These are phyloP conservation scores for Pinus tabuliformis DNA, from an alignment of 75 land plant genomes.

Conservation along the genomic window DNA sequence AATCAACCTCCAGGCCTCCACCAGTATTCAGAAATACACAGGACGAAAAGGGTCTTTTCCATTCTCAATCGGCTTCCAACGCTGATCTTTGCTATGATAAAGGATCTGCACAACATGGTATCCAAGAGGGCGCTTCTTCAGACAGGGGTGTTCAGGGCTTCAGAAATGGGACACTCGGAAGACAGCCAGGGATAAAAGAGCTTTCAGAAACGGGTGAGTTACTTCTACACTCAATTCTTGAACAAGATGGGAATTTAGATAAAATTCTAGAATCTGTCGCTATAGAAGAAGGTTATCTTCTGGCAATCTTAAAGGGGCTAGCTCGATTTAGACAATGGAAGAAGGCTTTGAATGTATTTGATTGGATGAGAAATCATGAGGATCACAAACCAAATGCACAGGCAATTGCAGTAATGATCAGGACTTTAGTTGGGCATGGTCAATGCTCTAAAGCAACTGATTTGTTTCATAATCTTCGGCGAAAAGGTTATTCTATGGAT, in stretches of 20 bases:
- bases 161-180: neutral
- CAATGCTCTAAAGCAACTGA: slow-evolving; percentile 54
- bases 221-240: slow-evolving; percentile 33
- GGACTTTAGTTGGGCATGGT: slow-evolving; percentile 58
- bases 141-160: neutral
- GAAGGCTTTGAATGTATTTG: slow-evolving; percentile 54
- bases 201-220: slow-evolving; percentile 36
- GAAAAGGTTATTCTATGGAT: slow-evolving; percentile 54
- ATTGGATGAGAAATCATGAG: slow-evolving; percentile 52
- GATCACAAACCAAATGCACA: slow-evolving; percentile 6
- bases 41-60: neutral
- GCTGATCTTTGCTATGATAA: no score
- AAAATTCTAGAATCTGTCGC: slow-evolving; percentile 28
- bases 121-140: no score
- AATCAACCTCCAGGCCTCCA: neutral
- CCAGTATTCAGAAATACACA: slow-evolving; percentile 4
- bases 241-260: slow-evolving; percentile 17
- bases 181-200: slow-evolving; percentile 16
- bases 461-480: slow-evolving; percentile 57
- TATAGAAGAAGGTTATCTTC: slow-evolving; percentile 22
- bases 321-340: slow-evolving; percentile 40
- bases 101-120: no score
- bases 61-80: neutral
- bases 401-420: slow-evolving; percentile 48
- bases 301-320: slow-evolving; percentile 41